Evolutionary conservation across 75 land plant species (phyloP).

Genomic region (Sequoia sempervirens): DNA sequence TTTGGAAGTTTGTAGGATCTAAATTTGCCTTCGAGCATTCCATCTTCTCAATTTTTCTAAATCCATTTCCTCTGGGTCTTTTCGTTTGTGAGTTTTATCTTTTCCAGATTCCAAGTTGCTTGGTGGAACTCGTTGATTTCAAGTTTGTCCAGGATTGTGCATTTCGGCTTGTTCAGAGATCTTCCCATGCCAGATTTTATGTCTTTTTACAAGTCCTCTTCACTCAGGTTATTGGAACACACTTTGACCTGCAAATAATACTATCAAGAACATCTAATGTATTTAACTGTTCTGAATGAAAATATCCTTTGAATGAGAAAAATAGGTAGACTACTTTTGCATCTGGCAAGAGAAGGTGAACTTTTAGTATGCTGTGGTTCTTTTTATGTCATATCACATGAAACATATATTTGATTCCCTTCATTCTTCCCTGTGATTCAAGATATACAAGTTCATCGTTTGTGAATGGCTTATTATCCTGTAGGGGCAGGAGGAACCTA

Average conservation of each 20-base stretch:
- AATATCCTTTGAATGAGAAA: not conserved
- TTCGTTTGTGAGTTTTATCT: not conserved
- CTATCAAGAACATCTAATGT: not conserved
- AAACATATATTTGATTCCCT: not conserved
- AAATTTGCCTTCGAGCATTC: not conserved
- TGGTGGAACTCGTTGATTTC: not conserved
- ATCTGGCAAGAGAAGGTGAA: not conserved
- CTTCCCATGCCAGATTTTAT: not conserved
- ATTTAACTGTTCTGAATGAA: not conserved
- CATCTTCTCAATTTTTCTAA: not conserved
- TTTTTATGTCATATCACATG: not conserved
- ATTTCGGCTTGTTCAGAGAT: not conserved
- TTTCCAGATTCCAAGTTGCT: not conserved
- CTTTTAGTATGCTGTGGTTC: not conserved
- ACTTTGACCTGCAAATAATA: not conserved
- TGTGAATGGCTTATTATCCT: slow-evolving; percentile 2
- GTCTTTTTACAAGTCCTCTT: not conserved
- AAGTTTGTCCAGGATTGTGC: not conserved
- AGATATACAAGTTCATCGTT: slow-evolving; percentile 1
- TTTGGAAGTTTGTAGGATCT: not conserved
- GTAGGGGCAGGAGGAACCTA: slow-evolving; percentile 48
- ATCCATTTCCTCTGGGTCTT: not conserved
- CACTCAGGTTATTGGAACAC: not conserved
- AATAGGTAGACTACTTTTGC: not conserved
- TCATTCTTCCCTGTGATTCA: not conserved